Evolutionary conservation across 768 basidiomycete species (phyloP), one percentile per base, ranked within the genome.

Genomic region (Boletus fagicola): DNA sequence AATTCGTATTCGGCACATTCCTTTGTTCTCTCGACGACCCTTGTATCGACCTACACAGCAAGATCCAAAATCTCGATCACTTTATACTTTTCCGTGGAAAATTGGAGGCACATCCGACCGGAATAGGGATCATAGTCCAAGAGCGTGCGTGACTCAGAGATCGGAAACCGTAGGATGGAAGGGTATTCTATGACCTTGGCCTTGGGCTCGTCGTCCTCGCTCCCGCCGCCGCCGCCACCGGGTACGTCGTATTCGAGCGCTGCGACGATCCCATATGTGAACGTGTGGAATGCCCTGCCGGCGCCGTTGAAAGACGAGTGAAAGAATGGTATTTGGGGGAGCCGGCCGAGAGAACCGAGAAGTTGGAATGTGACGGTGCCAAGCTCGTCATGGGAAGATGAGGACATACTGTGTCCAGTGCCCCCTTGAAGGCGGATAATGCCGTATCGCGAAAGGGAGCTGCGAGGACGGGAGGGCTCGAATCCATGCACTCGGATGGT

Each of bases 101-200:
- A 49, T 33, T 16, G 49, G 2, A 68, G 15, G 26, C 61, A 66
- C n/a, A 67, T 38, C 36, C 57, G 54, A 2, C 66, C 67, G 0
- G 44, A 52, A 49, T 68, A 67, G 4, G 64, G 57, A 52, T 67
- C 66, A 42, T 63, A 68, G 49, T 68, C 63, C 31, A 38, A 24
- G 13, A 68, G 26, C 13, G 20, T 22, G 15, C 48, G 48, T 1
- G n/a, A n/a, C n/a, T n/a, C n/a, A n/a, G 24, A 11, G 6, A 43
- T 15, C 13, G 60, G 39, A 30, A 49, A 51, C 3, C 30, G 46
- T 7, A 58, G 28, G 26, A 63, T 38, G 10, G 4, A 53, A 26
- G 43, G 48, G 33, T 65, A 58, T 6, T 65, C 51, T 0, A 35
- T 9, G 13, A 49, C 30, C 36, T 44, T 57, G 48, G 40, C 46